phyloP scores from a whole-genome alignment of 2,329 filamentous ascomycete species.

The Colletotrichum tanaceti region DNA sequence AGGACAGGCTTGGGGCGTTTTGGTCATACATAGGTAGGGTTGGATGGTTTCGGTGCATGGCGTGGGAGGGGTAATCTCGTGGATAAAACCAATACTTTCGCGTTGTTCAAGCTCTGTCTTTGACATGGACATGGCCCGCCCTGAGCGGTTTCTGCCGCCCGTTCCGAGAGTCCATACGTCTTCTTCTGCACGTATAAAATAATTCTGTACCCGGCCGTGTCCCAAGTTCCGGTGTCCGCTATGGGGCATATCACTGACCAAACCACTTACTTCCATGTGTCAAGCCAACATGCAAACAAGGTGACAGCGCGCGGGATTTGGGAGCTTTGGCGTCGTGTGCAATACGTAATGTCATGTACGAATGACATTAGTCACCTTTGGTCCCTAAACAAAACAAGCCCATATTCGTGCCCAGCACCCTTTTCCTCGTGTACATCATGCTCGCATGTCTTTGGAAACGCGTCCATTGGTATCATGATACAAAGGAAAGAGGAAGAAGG shows the following conservation, averaged over 20 bases:
- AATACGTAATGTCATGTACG: too few relatives aligned
- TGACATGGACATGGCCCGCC: too few relatives aligned
- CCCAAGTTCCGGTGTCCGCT: too few relatives aligned
- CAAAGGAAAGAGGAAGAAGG: conserved; percentile 10
- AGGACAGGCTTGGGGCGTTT: conserved; percentile 18
- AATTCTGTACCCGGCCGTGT: too few relatives aligned
- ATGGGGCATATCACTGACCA: neutral
- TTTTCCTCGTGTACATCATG: neutral
- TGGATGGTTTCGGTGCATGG: conserved; percentile 27
- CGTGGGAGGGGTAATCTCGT: conserved; percentile 16
- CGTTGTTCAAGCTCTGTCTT: neutral
- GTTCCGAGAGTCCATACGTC: neutral
- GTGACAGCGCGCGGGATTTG: too few relatives aligned
- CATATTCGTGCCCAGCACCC: neutral
- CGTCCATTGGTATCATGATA: conserved; percentile 30
- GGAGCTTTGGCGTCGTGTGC: neutral
- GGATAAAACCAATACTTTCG: conserved; percentile 9
- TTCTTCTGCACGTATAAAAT: too few relatives aligned
- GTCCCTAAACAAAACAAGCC: neutral
- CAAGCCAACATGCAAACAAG: neutral
- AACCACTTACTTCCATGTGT: neutral
- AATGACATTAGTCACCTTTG: neutral
- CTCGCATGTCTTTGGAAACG: neutral
- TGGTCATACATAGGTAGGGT: neutral
- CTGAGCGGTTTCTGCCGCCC: neutral